Evolutionary conservation across 352 stramenopile genomes (phyloP).

Genomic region (Globisporangium rhizosaccharum): DNA sequence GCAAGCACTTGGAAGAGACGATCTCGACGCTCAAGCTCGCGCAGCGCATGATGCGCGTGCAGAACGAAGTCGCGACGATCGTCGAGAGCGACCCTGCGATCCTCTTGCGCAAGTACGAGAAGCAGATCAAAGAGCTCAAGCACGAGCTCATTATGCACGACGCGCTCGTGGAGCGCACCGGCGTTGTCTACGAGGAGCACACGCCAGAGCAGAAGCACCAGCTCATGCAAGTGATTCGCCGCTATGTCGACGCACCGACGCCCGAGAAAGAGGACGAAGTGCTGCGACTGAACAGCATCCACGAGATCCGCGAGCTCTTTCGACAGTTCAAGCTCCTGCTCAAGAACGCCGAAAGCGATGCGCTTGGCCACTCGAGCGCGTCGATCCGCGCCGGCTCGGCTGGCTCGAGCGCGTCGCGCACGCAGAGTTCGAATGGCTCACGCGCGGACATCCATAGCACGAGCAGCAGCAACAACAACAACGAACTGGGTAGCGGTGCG

Average conservation of each 20-base stretch:
- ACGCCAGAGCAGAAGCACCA: conserved; percentile 88
- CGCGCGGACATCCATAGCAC: conserved; percentile 29
- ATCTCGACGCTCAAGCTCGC: conserved; percentile 92
- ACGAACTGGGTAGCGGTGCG: conserved; percentile 4
- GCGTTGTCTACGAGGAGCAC: conserved; percentile 86
- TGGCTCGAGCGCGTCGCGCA: conserved; percentile 42
- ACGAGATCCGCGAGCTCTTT: conserved; percentile 91
- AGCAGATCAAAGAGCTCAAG: conserved; percentile 89
- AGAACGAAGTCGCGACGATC: conserved; percentile 85
- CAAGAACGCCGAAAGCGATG: conserved; percentile 39
- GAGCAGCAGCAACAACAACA: conserved; percentile 9
- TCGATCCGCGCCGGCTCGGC: conserved; percentile 40
- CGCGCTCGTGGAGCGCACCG: conserved; percentile 84
- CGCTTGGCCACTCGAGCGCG: conserved; percentile 10
- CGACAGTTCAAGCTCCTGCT: conserved; percentile 88
- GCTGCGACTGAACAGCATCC: conserved; percentile 76
- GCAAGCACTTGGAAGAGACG: conserved; percentile 90
- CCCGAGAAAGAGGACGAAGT: conserved; percentile 70
- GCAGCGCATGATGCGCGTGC: conserved; percentile 91
- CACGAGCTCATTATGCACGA: conserved; percentile 94
- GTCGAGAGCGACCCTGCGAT: conserved; percentile 84
- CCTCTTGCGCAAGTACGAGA: conserved; percentile 88
- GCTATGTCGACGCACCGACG: conserved; percentile 69
- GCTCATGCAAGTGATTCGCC: conserved; percentile 61
- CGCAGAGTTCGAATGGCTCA: conserved; percentile 44